Base-by-base conservation (phyloP, 306 rosid species). In the Crataegus laevigata region DNA sequence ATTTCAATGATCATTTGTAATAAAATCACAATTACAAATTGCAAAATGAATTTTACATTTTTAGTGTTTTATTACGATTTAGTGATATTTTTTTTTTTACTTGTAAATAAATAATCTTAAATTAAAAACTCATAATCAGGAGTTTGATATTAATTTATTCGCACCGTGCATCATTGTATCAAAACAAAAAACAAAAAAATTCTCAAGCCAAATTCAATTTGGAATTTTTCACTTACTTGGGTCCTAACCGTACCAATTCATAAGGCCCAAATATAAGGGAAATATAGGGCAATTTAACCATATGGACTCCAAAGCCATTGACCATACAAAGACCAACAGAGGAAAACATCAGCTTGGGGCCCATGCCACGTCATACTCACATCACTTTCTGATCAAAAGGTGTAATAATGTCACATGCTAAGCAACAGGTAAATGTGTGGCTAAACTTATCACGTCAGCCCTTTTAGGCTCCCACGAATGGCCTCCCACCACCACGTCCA, bases 401-500 rank as follows among this genome's bases (percentile, higher is more conserved):
- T 63, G 5, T 3, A 11, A 58, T 17, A 38, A 15, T 58, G 68
- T 58, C 26, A 58, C 63, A 58, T 25, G 4, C 76, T 36, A 7
- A 1, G 2, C 40, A 36, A 36, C 7, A 36, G 2, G 40, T 7
- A 36, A 36, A 36, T 1, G 40, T 6, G 40, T 36, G 7, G 40
- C 10, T 7, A 36, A 36, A 36, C 40, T 36, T 36, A 36, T 36
- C 10, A 1, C 2, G 40, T 36, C 40, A 36, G 9, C 40, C 22
- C 66, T 5, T 79, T 69, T 14, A n/a, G 45, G 30, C 64, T 18
- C n/a, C 51, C 62, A 47, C 54, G 29, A 72, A 93, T 93, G 98
- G 97, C 91, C 76, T 87, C 87, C 77, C 86, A 79, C 77, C 74
- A 5, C 67, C 79, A 68, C 64, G 82, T 68, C 63, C 83, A 67